Conservation (phyloP, 768 basidiomycete species). For the Boletus eberwhitei region DNA sequence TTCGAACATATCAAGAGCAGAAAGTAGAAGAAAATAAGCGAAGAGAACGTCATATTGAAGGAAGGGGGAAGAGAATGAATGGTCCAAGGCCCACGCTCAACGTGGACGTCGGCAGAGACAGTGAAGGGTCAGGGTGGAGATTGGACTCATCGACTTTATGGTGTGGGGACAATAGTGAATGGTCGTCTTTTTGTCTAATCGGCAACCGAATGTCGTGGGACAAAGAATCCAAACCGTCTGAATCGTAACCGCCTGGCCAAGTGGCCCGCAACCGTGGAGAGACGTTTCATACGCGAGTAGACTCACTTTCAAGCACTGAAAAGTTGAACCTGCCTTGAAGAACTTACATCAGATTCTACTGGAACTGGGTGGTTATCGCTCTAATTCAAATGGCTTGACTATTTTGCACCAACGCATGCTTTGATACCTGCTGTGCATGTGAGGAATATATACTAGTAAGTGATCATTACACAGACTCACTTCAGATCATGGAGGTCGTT, state of each 20-base stretch:
- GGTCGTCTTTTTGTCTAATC: background rate
- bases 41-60: conserved; percentile 12
- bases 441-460: too few relatives aligned
- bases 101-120: background rate
- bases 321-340: background rate
- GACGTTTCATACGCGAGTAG: too few relatives aligned
- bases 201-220: background rate
- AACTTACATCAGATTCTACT: too few relatives aligned
- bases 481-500: too few relatives aligned
- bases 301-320: background rate
- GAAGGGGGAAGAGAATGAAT: background rate
- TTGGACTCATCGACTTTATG: conserved; percentile 4
- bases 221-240: background rate
- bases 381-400: too few relatives aligned
- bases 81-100: background rate
- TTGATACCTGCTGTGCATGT: too few relatives aligned
- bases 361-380: too few relatives aligned
- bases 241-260: background rate
- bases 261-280: too few relatives aligned
- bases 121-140: background rate
- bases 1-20: conserved; percentile 8
- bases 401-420: too few relatives aligned
- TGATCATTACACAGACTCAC: too few relatives aligned
- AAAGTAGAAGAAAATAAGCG: background rate
- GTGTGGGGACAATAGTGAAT: conserved; percentile 1